Percentiles rank a stretch among this genome's conserved stretches.
Evolutionary conservation across 768 basidiomycete species (phyloP).

Genomic region (Hebeloma cylindrosporum): DNA sequence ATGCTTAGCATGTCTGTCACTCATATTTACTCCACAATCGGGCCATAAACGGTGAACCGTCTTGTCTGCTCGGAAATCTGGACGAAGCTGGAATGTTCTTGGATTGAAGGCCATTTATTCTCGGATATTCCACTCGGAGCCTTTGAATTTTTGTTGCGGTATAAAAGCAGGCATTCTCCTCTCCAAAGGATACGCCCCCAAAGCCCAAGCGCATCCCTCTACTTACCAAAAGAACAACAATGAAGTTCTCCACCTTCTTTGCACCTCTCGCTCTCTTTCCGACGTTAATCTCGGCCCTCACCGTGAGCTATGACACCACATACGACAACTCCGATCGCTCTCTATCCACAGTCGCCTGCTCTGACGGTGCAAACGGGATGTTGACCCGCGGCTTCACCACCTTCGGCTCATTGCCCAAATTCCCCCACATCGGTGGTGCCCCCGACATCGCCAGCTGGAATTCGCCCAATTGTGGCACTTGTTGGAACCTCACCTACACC

Average conservation of each 20-base stretch:
- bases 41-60: too few relatives aligned
- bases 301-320: conserved; percentile 42
- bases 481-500: conserved; percentile 57
- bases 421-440: conserved; percentile 60
- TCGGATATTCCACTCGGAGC: neutral
- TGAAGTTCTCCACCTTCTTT: conserved; percentile 33
- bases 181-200: too few relatives aligned
- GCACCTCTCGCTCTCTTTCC: conserved; percentile 26
- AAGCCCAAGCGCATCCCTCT: too few relatives aligned
- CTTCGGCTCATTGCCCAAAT: conserved; percentile 52
- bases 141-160: neutral
- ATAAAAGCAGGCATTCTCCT: conserved; percentile 4
- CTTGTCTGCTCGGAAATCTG: neutral
- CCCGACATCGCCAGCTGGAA: conserved; percentile 50
- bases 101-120: neutral
- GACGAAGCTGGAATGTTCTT: conserved; percentile 1
- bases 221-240: too few relatives aligned
- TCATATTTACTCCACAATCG: too few relatives aligned
- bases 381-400: conserved; percentile 44
- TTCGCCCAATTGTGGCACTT: conserved; percentile 55
- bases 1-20: too few relatives aligned
- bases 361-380: conserved; percentile 52
- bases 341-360: conserved; percentile 45
- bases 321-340: conserved; percentile 48
- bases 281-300: conserved; percentile 24